Conservation (phyloP, 2,329 filamentous ascomycete genomes). For the Leptographium procerum region DNA sequence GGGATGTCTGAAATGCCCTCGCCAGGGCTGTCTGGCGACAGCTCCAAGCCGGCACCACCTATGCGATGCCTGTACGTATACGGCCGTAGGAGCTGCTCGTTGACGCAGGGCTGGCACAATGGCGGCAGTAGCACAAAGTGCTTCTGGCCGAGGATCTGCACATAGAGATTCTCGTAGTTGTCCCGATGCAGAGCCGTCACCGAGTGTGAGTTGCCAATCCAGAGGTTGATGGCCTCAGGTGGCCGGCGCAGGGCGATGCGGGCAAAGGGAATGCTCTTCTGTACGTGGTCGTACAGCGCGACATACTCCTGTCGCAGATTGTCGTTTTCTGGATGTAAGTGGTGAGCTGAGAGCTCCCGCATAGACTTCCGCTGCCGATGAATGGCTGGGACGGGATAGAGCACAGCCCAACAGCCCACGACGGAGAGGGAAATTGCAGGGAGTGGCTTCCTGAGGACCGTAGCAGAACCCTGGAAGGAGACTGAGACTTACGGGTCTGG, state of each 20-base stretch:
- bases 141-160: conserved; percentile 62
- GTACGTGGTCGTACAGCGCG: conserved; percentile 50
- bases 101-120: conserved; percentile 55
- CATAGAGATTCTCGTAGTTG: conserved; percentile 78
- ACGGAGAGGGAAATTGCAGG: too few species aligned
- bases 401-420: too few species aligned
- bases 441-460: neutral
- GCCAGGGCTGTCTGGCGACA: conserved; percentile 14
- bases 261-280: conserved; percentile 56
- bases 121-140: conserved; percentile 68
- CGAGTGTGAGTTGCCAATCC: conserved; percentile 64
- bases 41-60: conserved; percentile 14
- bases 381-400: too few species aligned
- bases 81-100: conserved; percentile 45
- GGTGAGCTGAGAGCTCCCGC: neutral
- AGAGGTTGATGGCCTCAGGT: conserved; percentile 72
- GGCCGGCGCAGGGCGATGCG: conserved; percentile 53
- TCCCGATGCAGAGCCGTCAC: conserved; percentile 68
- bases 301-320: conserved; percentile 66
- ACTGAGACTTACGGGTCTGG: conserved; percentile 51
- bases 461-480: neutral
- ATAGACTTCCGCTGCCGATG: too few species aligned
- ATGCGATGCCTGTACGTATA: conserved; percentile 45
- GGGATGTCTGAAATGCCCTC: conserved; percentile 18
- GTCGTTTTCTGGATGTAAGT: conserved; percentile 52